Evolutionary conservation across 176 grass and related monocot species (phyloP), one percentile per base, ranked within the genome.

Genomic region (Puya raimondii): DNA sequence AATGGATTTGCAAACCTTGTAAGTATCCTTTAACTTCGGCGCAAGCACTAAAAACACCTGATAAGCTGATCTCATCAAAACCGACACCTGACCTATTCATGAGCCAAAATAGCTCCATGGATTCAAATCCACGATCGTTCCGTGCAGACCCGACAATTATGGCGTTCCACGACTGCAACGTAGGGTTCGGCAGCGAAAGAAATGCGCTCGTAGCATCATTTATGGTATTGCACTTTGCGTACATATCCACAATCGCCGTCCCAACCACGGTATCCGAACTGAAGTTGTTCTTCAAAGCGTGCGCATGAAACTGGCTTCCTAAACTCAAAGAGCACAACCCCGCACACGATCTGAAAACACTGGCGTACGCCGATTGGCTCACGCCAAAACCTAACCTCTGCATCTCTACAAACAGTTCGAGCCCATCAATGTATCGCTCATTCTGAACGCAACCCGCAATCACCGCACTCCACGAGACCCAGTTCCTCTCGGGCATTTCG

Each of bases 191-290:
- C 72, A 96, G 84, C 16, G 47, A 67, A 72, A 81, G 80, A 70
- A 96, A 86, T 77, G 79, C 80, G 48, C 72, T 84, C 82, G 70
- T 81, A 72, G 88, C 88, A 72, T 88, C 80, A 53, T 86, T 66
- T 74, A 88, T 84, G 72, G 64, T 75, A 73, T 77, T 74, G 75
- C 74, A 70, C 58, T 96, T 96, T 51, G 78, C 83, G 70, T 91
- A 96, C 76, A 96, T 85, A 4, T 91, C 88, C 67, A 96, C 76
- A 70, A 96, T 91, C 33, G 91, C 82, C 59, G 88, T 96, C 47
- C 88, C 91, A 69, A 96, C 82, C 47, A 96, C 70, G 66, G 66
- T 56, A 82, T 91, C 88, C 22, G 74, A 57, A 70, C 53, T 79
- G 53, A 86, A 96, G 56, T 86, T 75, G 70, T 82, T 81, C 69